phyloP scores from a whole-genome alignment of 2,329 filamentous ascomycete species.

The Hypoxylon rubiginosum region DNA sequence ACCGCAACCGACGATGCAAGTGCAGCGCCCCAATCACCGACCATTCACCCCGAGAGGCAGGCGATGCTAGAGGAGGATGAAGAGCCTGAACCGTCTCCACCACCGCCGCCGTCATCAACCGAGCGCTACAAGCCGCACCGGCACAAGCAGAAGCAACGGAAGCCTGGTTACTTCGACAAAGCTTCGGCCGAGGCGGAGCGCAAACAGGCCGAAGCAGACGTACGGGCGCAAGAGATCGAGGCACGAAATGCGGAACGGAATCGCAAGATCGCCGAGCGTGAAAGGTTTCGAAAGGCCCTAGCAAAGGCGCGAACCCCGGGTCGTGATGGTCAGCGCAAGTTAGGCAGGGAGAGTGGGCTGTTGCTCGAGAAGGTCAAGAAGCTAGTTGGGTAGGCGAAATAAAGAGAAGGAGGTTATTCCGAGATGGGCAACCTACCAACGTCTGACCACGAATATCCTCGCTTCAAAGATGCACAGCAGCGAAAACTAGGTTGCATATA shows the following conservation, averaged over 20 bases:
- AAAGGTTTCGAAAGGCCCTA: conserved; percentile 75
- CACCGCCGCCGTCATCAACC: conserved; percentile 22
- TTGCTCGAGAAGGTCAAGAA: conserved; percentile 83
- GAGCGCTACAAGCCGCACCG: conserved; percentile 38
- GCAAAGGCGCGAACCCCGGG: conserved; percentile 78
- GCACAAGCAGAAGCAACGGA: conserved; percentile 58
- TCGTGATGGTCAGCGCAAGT: conserved; percentile 80
- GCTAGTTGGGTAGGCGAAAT: conserved; percentile 67
- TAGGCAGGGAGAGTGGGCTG: conserved; percentile 84
- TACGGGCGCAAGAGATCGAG: conserved; percentile 58
- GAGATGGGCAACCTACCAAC: too few species aligned
- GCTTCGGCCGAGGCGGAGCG: conserved; percentile 66
- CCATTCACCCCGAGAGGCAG: conserved; percentile 59
- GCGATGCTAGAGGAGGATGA: conserved; percentile 55
- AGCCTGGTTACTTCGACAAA: conserved; percentile 75
- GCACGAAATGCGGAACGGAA: conserved; percentile 73
- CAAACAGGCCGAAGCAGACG: conserved; percentile 59
- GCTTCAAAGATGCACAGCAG: neutral
- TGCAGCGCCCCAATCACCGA: conserved; percentile 34
- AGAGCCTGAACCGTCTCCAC: conserved; percentile 23
- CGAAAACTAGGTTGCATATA: neutral
- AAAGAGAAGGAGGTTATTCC: neutral
- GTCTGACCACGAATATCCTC: neutral
- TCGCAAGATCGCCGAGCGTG: conserved; percentile 73
- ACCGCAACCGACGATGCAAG: conserved; percentile 39